A percentile compares a stretch with the other conserved stretches of the same genome.
Conservation (phyloP, 2,329 filamentous ascomycete genomes). For the Curvularia hawaiiensis region DNA sequence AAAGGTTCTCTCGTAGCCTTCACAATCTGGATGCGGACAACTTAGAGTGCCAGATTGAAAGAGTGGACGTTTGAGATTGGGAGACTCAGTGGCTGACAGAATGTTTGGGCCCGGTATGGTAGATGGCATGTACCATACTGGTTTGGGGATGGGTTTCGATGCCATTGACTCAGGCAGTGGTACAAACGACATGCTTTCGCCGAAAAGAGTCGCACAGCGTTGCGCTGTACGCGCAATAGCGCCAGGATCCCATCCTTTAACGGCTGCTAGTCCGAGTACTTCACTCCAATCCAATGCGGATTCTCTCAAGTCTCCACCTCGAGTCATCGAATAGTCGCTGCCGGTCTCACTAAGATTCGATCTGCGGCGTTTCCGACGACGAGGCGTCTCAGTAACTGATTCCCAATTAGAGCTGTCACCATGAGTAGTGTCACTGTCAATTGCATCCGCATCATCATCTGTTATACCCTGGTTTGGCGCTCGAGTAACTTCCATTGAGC, state of each 20-base stretch:
- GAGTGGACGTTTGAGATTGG: slow-evolving; percentile 28
- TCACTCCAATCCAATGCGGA: slow-evolving; percentile 75
- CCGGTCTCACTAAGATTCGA: slow-evolving; percentile 17
- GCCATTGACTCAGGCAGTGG: slow-evolving; percentile 55
- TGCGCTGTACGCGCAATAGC: slow-evolving; percentile 72
- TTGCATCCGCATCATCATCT: not conserved
- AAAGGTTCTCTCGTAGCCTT: slow-evolving; percentile 33
- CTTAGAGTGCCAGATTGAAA: slow-evolving; percentile 35
- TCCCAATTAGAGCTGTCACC: slow-evolving; percentile 42
- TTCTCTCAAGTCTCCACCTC: slow-evolving; percentile 18
- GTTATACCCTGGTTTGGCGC: slow-evolving; percentile 1
- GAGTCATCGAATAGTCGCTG: slow-evolving; percentile 16
- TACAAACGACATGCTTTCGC: slow-evolving; percentile 69
- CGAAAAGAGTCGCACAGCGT: slow-evolving; percentile 78
- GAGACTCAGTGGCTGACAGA: not conserved
- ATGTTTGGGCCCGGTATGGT: slow-evolving; percentile 26
- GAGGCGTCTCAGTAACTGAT: not conserved
- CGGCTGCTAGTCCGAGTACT: slow-evolving; percentile 76
- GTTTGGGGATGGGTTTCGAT: slow-evolving; percentile 28
- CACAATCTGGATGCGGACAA: slow-evolving; percentile 44
- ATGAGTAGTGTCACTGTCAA: slow-evolving; percentile 24
- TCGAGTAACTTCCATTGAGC: not conserved
- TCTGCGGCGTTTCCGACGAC: slow-evolving; percentile 20
- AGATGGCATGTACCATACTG: slow-evolving; percentile 45
- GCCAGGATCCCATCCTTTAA: slow-evolving; percentile 69